Conservation (phyloP, 2,329 filamentous ascomycete species). For the Epichloe gansuensis region DNA sequence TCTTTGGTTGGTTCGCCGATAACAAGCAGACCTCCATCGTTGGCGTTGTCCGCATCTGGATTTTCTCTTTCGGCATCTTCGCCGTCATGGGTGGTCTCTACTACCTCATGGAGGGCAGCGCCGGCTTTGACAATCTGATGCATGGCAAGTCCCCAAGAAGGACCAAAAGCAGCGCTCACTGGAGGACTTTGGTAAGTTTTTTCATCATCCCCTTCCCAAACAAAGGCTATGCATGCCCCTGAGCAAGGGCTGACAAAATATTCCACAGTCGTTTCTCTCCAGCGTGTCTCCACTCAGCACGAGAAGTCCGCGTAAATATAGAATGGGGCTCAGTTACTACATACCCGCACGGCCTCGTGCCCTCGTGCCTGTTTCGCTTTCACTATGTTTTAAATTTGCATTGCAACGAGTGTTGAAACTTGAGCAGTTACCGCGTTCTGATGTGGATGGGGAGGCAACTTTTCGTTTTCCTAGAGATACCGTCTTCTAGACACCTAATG, state of each 20-base stretch:
- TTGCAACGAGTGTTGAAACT: constrained; percentile 24
- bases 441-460: constrained; percentile 22
- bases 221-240: background rate
- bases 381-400: constrained; percentile 29
- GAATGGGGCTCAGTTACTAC: constrained; percentile 20
- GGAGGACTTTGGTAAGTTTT: constrained; percentile 73
- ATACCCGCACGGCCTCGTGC: constrained; percentile 26
- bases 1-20: constrained; percentile 70
- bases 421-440: constrained; percentile 22
- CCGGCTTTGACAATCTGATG: constrained; percentile 84
- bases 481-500: constrained; percentile 29
- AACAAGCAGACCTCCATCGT: constrained; percentile 61
- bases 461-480: constrained; percentile 26
- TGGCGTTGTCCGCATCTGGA: constrained; percentile 77
- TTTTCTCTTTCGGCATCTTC: constrained; percentile 85
- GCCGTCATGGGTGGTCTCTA: constrained; percentile 62
- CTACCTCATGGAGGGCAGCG: constrained; percentile 71
- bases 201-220: background rate
- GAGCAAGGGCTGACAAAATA: constrained; percentile 34
- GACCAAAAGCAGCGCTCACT: constrained; percentile 72
- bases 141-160: constrained; percentile 76
- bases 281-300: constrained; percentile 84
- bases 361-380: constrained; percentile 24
- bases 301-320: constrained; percentile 64
- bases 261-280: constrained; percentile 64